phyloP scores from a whole-genome alignment of 2,329 filamentous ascomycete genomes.

The Talaromyces sp. region DNA sequence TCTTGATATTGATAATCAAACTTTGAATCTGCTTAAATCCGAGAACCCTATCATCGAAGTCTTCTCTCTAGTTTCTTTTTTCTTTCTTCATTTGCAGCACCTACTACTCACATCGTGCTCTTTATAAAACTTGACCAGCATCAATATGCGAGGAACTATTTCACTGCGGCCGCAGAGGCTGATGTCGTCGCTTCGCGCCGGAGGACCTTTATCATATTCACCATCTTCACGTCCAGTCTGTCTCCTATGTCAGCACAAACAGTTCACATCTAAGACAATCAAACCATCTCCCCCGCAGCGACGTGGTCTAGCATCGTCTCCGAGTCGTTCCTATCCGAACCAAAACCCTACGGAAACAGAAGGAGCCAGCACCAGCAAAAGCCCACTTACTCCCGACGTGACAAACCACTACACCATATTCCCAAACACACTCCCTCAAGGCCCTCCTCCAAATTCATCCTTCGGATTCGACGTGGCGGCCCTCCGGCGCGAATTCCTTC shows the following conservation, averaged over 20 bases:
- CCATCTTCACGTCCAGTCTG: neutral
- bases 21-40: neutral
- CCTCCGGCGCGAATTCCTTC: conserved; percentile 79
- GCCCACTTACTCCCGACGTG: conserved; percentile 28
- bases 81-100: neutral
- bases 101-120: no score
- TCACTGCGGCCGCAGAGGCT: conserved; percentile 1
- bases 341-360: neutral
- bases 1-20: neutral
- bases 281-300: neutral
- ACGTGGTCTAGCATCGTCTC: conserved; percentile 1
- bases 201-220: neutral
- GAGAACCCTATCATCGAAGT: no score
- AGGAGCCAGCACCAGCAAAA: neutral
- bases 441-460: conserved; percentile 69
- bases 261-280: neutral
- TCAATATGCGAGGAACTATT: conserved; percentile 6
- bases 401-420: conserved; percentile 82
- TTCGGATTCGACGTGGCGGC: conserved; percentile 68
- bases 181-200: neutral
- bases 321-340: neutral
- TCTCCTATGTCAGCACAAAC: conserved; percentile 7
- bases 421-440: conserved; percentile 67
- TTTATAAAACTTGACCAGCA: neutral
- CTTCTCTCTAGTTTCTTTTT: no score